Percentiles rank a stretch among this genome's conserved stretches.
Evolutionary conservation across 2,329 filamentous ascomycete species (phyloP).

Genomic region (Trichophyton rubrum): DNA sequence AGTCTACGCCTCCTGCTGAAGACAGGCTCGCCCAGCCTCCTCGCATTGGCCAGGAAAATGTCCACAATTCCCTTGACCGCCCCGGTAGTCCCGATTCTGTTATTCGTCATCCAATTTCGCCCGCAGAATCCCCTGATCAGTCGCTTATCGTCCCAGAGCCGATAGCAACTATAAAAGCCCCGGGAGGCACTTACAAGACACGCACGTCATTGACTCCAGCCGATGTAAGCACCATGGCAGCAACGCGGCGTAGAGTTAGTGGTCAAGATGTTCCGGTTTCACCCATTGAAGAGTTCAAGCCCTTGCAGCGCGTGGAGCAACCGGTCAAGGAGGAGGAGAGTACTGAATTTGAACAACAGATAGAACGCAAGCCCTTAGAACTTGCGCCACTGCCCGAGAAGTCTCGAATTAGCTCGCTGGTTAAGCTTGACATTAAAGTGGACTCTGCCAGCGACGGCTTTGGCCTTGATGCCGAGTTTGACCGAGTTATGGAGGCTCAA

Average conservation of each 20-base stretch:
- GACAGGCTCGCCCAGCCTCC: conserved; percentile 15
- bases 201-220: conserved; percentile 76
- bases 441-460: conserved; percentile 60
- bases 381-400: conserved; percentile 6
- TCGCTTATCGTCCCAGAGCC: conserved; percentile 57
- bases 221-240: conserved; percentile 73
- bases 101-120: conserved; percentile 59
- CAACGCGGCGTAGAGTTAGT: conserved; percentile 73
- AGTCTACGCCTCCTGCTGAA: conserved; percentile 25
- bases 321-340: conserved; percentile 13
- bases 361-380: not conserved
- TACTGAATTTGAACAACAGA: not conserved
- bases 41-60: conserved; percentile 23
- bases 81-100: conserved; percentile 72
- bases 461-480: conserved; percentile 83
- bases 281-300: conserved; percentile 10
- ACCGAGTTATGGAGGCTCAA: conserved; percentile 88
- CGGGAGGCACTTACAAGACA: conserved; percentile 77
- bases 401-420: conserved; percentile 58
- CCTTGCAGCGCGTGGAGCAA: not conserved
- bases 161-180: conserved; percentile 77
- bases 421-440: conserved; percentile 70
- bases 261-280: conserved; percentile 41
- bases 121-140: conserved; percentile 27
- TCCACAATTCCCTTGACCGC: conserved; percentile 29